Evolutionary conservation across 2,329 filamentous ascomycete species (phyloP), one percentile per base, ranked within the genome.

Genomic region (Teratosphaeria pseudoeucalypti): DNA sequence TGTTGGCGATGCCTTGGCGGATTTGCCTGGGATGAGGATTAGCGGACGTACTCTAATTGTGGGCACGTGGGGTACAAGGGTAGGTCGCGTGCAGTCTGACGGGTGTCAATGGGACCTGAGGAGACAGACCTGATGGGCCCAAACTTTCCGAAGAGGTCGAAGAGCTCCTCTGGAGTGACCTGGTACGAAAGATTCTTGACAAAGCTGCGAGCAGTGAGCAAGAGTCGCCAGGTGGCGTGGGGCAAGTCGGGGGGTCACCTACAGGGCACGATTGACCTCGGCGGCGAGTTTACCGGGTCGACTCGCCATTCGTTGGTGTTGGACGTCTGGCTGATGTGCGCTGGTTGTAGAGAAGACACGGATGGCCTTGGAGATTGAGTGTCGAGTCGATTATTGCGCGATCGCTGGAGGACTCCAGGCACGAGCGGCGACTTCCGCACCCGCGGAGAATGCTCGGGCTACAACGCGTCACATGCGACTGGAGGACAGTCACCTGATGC

Each of bases 111-210:
- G 39, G 43, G 27, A 58, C 61, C 58, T 23, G 14, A 55, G 58
- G 56, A 57, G 66, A 77, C 85, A 71, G 87, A 94, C 90, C 91
- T 89, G 75, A 96, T 92, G 68, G 91, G 89, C 64, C 92, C 92
- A 75, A 95, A 96, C 79, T 96, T 96, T 76, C 90, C 92, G 80
- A 99, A 99, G 74, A 99, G 89, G 75, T 96, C 92, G 79, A 96
- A 99, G 67, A 99, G 85, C 79, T 97, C 92, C 79, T 96, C 92
- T 72, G 92, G 88, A 72, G 91, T 94, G 73, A 99, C 92, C 26
- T 57, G 39, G 34, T 43, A 58, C n/a, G 52, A 29, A 81, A 97
- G 85, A 85, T 99, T 97, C 90, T 97, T 97, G 73, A 97, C 92
- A 85, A 97, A 97, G 87, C 92, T 96, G 64, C 60, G 59, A 61